Percentiles rank a stretch among this genome's conserved stretches.
These are phyloP conservation scores for Miamiensis avidus DNA, from an alignment of 169 alveolate species.

Conservation along the genomic window DNA sequence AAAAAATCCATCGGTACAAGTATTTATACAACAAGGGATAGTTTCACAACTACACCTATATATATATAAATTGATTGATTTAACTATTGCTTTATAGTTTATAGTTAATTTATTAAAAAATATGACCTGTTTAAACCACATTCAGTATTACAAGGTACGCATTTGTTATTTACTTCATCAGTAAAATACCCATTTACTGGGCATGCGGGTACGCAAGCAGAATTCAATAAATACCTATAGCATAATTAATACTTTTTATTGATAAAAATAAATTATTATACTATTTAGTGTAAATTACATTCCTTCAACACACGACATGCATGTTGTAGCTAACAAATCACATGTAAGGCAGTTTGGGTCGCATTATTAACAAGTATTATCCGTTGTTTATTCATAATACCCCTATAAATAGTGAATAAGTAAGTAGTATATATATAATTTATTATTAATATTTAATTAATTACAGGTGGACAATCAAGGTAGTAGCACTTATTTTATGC, in stretches of 20 bases:
- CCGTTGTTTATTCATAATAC: neutral
- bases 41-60: neutral
- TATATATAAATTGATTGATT: too few relatives aligned
- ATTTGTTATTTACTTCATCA: neutral
- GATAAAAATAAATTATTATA: too few relatives aligned
- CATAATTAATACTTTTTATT: too few relatives aligned
- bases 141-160: neutral
- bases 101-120: too few relatives aligned
- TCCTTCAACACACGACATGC: neutral
- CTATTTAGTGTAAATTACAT: neutral
- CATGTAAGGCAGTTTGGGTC: neutral
- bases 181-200: neutral
- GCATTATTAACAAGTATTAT: neutral
- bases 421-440: too few relatives aligned
- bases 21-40: neutral
- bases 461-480: neutral
- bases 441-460: too few relatives aligned
- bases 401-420: neutral
- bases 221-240: neutral
- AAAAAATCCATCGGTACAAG: neutral
- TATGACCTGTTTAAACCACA: neutral
- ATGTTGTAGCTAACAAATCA: neutral
- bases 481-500: neutral
- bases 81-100: too few relatives aligned
- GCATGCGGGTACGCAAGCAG: neutral